Evolutionary conservation across 2,329 filamentous ascomycete species (phyloP).

Genomic region (Fusarium sp.): DNA sequence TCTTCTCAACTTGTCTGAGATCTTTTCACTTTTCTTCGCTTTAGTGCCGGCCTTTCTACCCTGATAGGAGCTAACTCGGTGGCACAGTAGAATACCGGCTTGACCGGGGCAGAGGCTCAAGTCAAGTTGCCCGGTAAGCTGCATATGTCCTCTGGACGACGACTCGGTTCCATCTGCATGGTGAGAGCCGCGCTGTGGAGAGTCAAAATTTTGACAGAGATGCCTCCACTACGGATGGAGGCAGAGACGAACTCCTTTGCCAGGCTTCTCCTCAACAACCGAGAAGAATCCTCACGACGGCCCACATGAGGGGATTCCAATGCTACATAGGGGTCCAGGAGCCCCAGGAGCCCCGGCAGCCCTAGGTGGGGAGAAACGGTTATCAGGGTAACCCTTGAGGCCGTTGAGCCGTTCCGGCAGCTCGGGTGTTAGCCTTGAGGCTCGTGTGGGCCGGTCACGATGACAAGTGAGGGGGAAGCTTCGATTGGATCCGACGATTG

Average conservation of each 20-base stretch:
- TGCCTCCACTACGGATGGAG: not conserved
- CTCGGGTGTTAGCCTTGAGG: not conserved
- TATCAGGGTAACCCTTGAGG: not conserved
- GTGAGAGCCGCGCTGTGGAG: not conserved
- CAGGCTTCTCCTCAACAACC: not conserved
- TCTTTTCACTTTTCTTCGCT: not conserved
- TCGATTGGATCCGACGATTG: not conserved
- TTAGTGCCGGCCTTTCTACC: constrained; percentile 47
- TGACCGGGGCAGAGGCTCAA: not conserved
- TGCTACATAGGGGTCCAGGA: not conserved
- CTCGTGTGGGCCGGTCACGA: not conserved
- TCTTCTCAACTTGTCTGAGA: constrained; percentile 75
- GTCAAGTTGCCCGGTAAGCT: not conserved
- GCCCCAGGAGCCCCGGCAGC: not conserved
- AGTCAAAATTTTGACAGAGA: not conserved
- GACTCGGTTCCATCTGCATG: constrained; percentile 10
- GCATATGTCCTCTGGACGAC: not conserved
- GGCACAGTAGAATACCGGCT: not conserved
- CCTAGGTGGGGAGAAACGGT: not conserved
- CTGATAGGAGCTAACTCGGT: constrained; percentile 6
- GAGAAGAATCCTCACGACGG: not conserved
- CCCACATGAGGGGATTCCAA: constrained; percentile 1
- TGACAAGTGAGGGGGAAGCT: not conserved
- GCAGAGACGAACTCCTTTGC: not conserved
- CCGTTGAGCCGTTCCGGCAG: not conserved